Base-by-base conservation (phyloP, 371 early-diverging fungal species). In the Fennellomyces sp. region DNA sequence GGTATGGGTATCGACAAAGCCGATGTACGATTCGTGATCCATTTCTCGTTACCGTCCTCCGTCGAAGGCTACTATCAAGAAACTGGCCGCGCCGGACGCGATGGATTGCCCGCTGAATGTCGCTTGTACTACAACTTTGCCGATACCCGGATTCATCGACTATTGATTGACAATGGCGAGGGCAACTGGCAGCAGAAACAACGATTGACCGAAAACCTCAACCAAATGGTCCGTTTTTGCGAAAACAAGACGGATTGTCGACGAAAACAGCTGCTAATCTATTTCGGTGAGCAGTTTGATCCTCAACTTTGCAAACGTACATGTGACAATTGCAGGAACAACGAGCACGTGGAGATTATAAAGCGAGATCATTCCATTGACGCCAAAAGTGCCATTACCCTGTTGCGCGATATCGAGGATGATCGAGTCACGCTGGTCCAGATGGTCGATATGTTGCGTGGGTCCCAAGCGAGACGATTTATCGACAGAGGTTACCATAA, bases 1-100 rank as follows among this genome's bases (percentile, higher is more conserved):
- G 98, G 99, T 12, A 94, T 97, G 96, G 97, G 99, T 3, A 99
- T 99, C 48, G 99, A 99, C 80, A 99, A 99, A 77, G 76, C 96
- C 15, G 96, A 99, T 65, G 99, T 99, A 12, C 92, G 99, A 2
- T 99, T 94, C 74, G 99, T 99, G 2, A 91, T 99, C 21, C 99
- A 99, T 71, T 92, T 94, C 71, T 90, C 95, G 4, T 69, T 99
- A 11, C 99, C 99, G 0, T 92, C 96, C 27, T 93, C 94, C 12
- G 65, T 99, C 3, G 99, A 99, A 76, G 98, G 98, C 0, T 99
- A 99, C 67, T 99, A 99, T 66, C 99, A 99, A 76, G 99, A 99
- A 75, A 98, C 97, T 0, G 99, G 99, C 0, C 88, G 99, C 23
- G 99, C 99, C 0, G 99, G 99, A 8, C 90, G 99, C 27, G 99